Evolutionary conservation across 345 rosid genomes (phyloP).

Genomic region (Carallia brachiata): DNA sequence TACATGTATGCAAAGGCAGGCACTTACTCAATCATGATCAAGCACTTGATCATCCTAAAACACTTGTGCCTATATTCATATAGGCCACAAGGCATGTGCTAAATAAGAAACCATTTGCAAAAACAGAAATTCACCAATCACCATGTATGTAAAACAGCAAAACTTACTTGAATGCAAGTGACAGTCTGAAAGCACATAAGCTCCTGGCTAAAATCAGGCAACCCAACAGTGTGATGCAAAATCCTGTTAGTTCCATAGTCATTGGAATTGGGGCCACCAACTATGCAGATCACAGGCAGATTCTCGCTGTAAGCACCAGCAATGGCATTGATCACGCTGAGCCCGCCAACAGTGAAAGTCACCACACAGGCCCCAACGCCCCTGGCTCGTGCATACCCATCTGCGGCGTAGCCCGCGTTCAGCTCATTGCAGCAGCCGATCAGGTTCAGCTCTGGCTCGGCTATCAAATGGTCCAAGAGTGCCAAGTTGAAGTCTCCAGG

Average conservation of each 20-base stretch:
- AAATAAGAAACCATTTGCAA: too few species aligned
- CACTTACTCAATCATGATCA: too few species aligned
- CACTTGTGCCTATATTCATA: too few species aligned
- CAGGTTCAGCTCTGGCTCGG: slow-evolving; percentile 53
- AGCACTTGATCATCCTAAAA: background rate
- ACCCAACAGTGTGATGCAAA: slow-evolving; percentile 64
- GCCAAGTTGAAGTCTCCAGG: slow-evolving; percentile 73
- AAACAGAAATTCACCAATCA: too few species aligned
- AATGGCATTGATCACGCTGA: slow-evolving; percentile 62
- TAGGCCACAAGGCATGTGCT: too few species aligned
- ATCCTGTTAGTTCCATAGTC: slow-evolving; percentile 68
- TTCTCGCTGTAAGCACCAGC: slow-evolving; percentile 80
- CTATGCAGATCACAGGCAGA: slow-evolving; percentile 62
- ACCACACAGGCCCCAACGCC: slow-evolving; percentile 75
- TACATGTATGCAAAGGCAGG: too few species aligned
- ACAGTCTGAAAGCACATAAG: slow-evolving; percentile 58
- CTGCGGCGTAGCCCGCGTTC: slow-evolving; percentile 79
- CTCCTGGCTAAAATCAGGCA: slow-evolving; percentile 71
- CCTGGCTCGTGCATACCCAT: slow-evolving; percentile 62
- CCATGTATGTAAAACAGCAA: too few species aligned
- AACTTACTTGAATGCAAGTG: slow-evolving; percentile 56
- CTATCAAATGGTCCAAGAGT: slow-evolving; percentile 58
- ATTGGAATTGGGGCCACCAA: slow-evolving; percentile 68
- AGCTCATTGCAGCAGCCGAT: slow-evolving; percentile 80
- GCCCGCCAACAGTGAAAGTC: slow-evolving; percentile 78